Conservation (phyloP, 805 yeast species). For the Cyberlindnera galapagoensis region DNA sequence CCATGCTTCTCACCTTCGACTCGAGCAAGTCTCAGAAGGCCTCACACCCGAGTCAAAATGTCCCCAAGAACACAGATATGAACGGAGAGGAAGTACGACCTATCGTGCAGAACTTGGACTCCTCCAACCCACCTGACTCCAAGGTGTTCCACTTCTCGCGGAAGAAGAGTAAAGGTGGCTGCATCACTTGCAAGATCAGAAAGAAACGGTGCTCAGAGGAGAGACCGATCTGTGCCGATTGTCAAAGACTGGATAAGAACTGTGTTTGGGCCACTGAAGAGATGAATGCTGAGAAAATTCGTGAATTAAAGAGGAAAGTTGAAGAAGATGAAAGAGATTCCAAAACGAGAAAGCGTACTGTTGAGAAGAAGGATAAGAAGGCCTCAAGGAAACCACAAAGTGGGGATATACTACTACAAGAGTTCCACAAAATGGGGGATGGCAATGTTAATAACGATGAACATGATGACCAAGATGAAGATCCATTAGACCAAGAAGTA, state of each 20-base stretch:
- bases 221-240: conserved; percentile 63
- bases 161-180: conserved; percentile 50
- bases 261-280: conserved; percentile 64
- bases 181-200: conserved; percentile 61
- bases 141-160: conserved; percentile 22
- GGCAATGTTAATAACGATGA: background rate
- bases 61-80: no score
- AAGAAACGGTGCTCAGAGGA: conserved; percentile 74
- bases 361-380: conserved; percentile 3
- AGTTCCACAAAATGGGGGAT: background rate
- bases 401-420: no score
- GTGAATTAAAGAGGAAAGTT: conserved; percentile 22
- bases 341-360: conserved; percentile 6
- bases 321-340: conserved; percentile 19
- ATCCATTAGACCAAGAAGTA: conserved; percentile 10
- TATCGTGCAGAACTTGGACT: conserved; percentile 16
- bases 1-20: no score
- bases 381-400: conserved; percentile 1
- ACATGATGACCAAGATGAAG: conserved; percentile 3
- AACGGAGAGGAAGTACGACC: conserved; percentile 13
- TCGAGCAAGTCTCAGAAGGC: no score
- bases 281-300: conserved; percentile 25
- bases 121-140: conserved; percentile 14
- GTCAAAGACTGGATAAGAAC: conserved; percentile 51
- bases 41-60: no score